Evolutionary conservation across 2,329 filamentous ascomycete genomes (phyloP), one percentile per base, ranked within the genome.

Genomic region (Aspergillus floridensis): DNA sequence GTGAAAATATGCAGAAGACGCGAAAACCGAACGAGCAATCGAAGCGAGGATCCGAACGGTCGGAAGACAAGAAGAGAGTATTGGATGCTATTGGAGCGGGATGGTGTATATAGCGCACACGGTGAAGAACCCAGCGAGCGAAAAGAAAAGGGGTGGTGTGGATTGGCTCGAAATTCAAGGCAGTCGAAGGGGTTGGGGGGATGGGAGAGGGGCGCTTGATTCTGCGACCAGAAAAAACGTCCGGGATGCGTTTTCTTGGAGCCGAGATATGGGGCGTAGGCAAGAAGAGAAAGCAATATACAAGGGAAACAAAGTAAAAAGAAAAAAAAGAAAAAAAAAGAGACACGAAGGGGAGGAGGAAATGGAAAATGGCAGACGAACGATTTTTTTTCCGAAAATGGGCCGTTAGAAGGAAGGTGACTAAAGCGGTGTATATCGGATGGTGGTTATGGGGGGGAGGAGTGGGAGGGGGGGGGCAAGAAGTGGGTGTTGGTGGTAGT

Each of bases 381-480:
- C 51, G 47, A 56, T 58, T 22, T 61, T 53, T 51, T 50, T 53
- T 51, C 59, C 53, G 56, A 57, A 60, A 61, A 58, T 53, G 49
- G 55, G 55, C 53, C 50, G 52, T 47, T 53, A 53, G 44, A 58
- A 55, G 48, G 52, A 58, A 58, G 59, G 57, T 63, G 62, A 63
- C 53, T 66, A 61, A 61, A 66, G 65, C 65, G 64, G 65, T 67
- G 65, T 67, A 65, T 64, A 60, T 58, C 49, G 49, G 60, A 35
- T 26, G 51, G 51, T 52, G 54, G 31, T 49, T 52, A 44, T 35
- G 53, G 35, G 31, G 26, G 14, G 29, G 49, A 38, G 51, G 21
- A 51, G 16, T 41, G 35, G 24, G 24, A 6, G 24, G 24, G 24
- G 24, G 24, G 24, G 24, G 3, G 22, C 22, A 22, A 22, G 35